phyloP scores from a whole-genome alignment of 495 filamentous ascomycete genomes.

The Tuber brumale region DNA sequence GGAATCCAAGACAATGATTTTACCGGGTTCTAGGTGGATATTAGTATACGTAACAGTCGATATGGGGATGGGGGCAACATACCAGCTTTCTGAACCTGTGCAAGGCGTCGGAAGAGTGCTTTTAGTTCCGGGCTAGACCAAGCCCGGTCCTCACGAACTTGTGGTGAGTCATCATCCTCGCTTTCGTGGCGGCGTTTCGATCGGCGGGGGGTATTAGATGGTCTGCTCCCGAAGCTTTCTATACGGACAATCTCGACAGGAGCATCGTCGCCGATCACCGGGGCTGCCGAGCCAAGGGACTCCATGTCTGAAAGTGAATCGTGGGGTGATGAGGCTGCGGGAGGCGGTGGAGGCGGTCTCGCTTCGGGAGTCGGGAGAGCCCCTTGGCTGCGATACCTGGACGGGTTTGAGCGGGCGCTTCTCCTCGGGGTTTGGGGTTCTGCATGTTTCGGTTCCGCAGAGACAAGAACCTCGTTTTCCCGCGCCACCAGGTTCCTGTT shows the following conservation, averaged over 20 bases:
- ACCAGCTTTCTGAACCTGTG: not conserved
- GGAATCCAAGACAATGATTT: not conserved
- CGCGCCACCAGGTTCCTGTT: not conserved
- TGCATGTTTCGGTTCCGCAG: not conserved
- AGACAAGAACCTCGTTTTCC: not conserved
- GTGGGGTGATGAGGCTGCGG: not conserved
- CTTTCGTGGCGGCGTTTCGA: not conserved
- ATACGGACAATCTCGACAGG: not conserved
- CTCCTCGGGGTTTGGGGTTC: not conserved
- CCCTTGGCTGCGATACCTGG: not conserved
- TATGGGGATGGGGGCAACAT: not conserved
- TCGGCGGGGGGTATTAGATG: not conserved
- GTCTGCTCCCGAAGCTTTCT: constrained; percentile 1
- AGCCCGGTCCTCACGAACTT: not conserved
- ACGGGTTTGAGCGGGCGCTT: not conserved
- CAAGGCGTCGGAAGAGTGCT: not conserved
- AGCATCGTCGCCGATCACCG: not conserved
- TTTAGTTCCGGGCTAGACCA: constrained; percentile 3
- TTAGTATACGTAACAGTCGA: not conserved
- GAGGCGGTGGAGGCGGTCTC: not conserved
- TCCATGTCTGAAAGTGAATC: not conserved
- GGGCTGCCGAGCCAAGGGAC: not conserved
- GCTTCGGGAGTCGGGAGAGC: not conserved
- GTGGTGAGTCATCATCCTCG: not conserved
- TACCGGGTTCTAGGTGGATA: not conserved